Base-by-base conservation (phyloP, 495 filamentous ascomycete genomes). In the Entonaema liquescens region DNA sequence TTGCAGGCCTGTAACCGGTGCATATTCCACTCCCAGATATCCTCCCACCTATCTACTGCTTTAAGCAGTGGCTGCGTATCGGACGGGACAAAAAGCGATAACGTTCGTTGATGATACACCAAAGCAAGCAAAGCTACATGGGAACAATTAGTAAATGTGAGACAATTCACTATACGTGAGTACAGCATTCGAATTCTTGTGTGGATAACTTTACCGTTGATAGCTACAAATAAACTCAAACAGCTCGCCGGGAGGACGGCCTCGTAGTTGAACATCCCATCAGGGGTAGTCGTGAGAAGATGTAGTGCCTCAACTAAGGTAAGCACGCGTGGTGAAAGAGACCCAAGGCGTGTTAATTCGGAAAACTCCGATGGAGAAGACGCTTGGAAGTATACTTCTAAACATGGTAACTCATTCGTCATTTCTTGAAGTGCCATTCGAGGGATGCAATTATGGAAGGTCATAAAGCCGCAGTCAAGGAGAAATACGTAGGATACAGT, bases 371-470 rank as follows among this genome's bases (percentile, higher is more conserved):
- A 50, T 9, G 47, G 15, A 15, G 47, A 26, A 11, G 21, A n/a
- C 11, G 47, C 47, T 26, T 50, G 47, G 47, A 50, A 50, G 21
- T 50, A 50, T n/a, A 50, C 47, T 26, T 50, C 47, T 26, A 50
- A 9, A 26, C 47, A 50, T 15, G 47, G 47, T 3, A 50, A 9
- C 47, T 50, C 47, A 26, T 50, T 50, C 21, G 47, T 50, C 47
- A 50, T 50, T 26, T 50, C 47, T 26, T 50, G 47, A 15, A 50
- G 47, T 9, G 47, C 47, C 23, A 50, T 50, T 26, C 47, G 21
- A 26, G 47, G 47, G 47, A 50, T 2, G 13, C 9, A 50, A 5
- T 50, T 50, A 15, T 50, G 47, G 21, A 50, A 50, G 2, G 23
- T 50, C 9, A 50, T 13, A 50, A 50, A 50, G 21, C 47, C 47